A percentile compares a stretch with the other conserved stretches of the same genome.
These are phyloP conservation scores for Aureobasidium namibiae DNA, from an alignment of 2,329 filamentous ascomycete species.

Conservation along the genomic window DNA sequence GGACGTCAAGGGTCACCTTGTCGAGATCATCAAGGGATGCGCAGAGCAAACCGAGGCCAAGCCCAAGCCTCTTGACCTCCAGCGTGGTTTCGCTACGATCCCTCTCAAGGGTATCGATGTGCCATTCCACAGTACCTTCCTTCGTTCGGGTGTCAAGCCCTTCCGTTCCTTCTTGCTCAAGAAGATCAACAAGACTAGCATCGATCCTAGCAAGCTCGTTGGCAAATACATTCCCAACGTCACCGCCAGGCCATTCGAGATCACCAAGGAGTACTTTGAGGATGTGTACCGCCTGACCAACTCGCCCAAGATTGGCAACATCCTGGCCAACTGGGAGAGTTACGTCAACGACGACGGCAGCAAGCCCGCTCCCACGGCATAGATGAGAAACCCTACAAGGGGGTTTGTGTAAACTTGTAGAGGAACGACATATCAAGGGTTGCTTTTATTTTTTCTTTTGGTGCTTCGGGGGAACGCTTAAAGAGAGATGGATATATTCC, in stretches of 20 bases:
- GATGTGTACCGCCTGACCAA: slow-evolving; percentile 95
- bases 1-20: slow-evolving; percentile 81
- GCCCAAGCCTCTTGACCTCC: slow-evolving; percentile 76
- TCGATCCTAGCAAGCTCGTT: slow-evolving; percentile 91
- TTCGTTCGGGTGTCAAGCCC: slow-evolving; percentile 96
- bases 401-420: slow-evolving; percentile 5
- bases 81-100: slow-evolving; percentile 95
- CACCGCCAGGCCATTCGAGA: slow-evolving; percentile 86
- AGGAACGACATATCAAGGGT: slow-evolving; percentile 9
- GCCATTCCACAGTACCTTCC: slow-evolving; percentile 97
- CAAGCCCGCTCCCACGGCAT: slow-evolving; percentile 7
- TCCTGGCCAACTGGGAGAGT: slow-evolving; percentile 66
- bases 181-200: slow-evolving; percentile 99
- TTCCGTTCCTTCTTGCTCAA: slow-evolving; percentile 98
- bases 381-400: not conserved
- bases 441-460: not conserved
- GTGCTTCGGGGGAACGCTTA: slow-evolving; percentile 8
- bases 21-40: slow-evolving; percentile 83
- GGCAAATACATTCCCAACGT: slow-evolving; percentile 99
- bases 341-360: slow-evolving; percentile 33
- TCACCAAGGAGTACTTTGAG: slow-evolving; percentile 99
- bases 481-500: slow-evolving; percentile 2
- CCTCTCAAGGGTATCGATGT: slow-evolving; percentile 96
- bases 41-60: slow-evolving; percentile 83
- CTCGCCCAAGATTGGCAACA: slow-evolving; percentile 63